Evolutionary conservation across 2,329 filamentous ascomycete genomes (phyloP), one percentile per base, ranked within the genome.

Genomic region (Aspergillus floridensis): DNA sequence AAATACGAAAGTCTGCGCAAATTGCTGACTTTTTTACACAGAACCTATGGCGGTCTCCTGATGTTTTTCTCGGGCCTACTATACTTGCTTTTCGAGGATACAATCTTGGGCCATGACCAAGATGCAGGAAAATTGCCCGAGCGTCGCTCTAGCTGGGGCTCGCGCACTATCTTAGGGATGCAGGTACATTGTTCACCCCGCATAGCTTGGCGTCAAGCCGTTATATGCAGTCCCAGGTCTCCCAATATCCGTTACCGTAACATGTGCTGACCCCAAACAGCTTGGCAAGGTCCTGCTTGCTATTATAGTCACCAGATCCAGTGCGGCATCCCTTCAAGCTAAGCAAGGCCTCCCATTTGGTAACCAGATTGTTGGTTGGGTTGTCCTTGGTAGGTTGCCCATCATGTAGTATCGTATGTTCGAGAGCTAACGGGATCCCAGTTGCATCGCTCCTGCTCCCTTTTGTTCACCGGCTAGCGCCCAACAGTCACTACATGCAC

Each of bases 401-500:
- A 21, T 22, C 32, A 35, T 35, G 11, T 10, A 35, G 10, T 14
- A 22, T 21, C 8, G 10, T 5, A 1, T 48, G 38, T 32, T 14
- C 47, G 19, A 26, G 12, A 31, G 35, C 57, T 68, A 63, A 67
- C 57, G 26, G 48, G 31, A 24, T 49, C 16, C 22, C 59, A 91
- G 88, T 90, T 31, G 72, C 84, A 2, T 96, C 95, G 0, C 78
- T 98, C 16, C 73, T 88, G 6, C 84, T 96, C 72, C 93, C 95
- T 2, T 84, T 96, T 64, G 81, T 89, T n/a, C 91, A 98, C 74
- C 85, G 88, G 22, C 70, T 96, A 2, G 87, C 90, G 64, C 89
- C 92, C 1, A 95, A 91, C 73, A 89, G 82, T 66, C 88, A 97
- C 77, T 97, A 98, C 74, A 85, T 98, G 66, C 93, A 98, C 74